Evolutionary conservation across 2,329 filamentous ascomycete species (phyloP), one percentile per base, ranked within the genome.

Genomic region (Hymenoscyphus albidus): DNA sequence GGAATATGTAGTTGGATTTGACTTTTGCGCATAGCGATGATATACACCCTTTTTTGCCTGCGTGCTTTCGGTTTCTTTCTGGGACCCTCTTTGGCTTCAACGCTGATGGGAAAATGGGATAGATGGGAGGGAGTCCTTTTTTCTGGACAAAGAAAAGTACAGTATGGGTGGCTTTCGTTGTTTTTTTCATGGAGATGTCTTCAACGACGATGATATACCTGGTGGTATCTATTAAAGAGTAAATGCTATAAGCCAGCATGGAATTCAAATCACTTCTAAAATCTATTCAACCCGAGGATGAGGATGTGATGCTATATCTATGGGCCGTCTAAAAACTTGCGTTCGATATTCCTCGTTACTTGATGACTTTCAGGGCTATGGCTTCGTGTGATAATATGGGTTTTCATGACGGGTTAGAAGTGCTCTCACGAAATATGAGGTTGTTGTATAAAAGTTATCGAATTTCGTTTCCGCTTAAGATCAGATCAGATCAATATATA

Each of bases 171-270:
- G 18, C 18, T 35, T 35, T 35, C 35, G 35, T 27, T 35, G 48
- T 22, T 22, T 54, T 54, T 44, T 51, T 27, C 6, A 7, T 35
- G 1, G 35, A 35, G 35, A 35, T 54, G 48, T 54, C 48, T 54
- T 54, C 48, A 54, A 54, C 48, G 48, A 54, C 18, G 48, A 27
- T 54, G 18, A 27, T 54, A 27, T 54, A 54, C 48, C 48, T 51
- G 18, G 48, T 22, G 48, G 48, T 22, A 13, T 54, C 22, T 27
- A 13, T 13, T 27, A 22, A 18, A 27, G 18, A 18, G 18, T 1
- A 3, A 27, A 27, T 54, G 48, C 48, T 5, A 5, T 27, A 22
- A 27, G 48, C 27, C 3, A 27, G 48, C 48, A 27, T 27, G 44
- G 18, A 54, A 54, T 27, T 13, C 12, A 27, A 10, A 54, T 22